Evolutionary conservation across 2,329 filamentous ascomycete species (phyloP).

Genomic region (Didymosphaeria variabile): DNA sequence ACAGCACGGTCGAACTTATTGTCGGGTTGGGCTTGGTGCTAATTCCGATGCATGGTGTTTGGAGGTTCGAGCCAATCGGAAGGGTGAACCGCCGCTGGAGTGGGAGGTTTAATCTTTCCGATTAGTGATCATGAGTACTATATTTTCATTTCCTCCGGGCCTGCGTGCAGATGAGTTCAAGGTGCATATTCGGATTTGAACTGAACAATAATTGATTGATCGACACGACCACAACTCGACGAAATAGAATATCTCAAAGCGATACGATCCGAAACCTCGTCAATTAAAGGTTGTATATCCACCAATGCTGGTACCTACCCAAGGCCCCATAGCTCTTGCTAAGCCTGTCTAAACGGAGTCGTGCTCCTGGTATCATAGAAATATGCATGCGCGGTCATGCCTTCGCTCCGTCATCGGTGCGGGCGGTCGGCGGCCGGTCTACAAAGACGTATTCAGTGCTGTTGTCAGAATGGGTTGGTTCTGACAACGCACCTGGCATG

Average conservation of each 20-base stretch:
- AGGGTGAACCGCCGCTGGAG: background rate
- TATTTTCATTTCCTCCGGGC: background rate
- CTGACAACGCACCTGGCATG: conserved; percentile 45
- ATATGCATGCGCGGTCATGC: conserved; percentile 7
- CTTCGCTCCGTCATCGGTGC: conserved; percentile 23
- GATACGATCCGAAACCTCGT: conserved; percentile 8
- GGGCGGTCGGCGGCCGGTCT: conserved; percentile 41
- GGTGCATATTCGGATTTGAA: background rate
- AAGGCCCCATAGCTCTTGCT: conserved; percentile 5
- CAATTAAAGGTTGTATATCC: conserved; percentile 17
- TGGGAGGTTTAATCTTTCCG: background rate
- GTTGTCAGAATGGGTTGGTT: conserved; percentile 41
- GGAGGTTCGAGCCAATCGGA: background rate
- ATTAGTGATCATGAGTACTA: background rate
- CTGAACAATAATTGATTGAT: background rate
- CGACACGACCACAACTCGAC: background rate
- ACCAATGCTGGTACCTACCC: conserved; percentile 11
- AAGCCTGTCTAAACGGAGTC: background rate
- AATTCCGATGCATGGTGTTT: background rate
- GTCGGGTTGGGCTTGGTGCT: background rate
- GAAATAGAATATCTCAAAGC: conserved; percentile 4
- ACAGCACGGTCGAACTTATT: background rate
- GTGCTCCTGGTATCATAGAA: conserved; percentile 14
- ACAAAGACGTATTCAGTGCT: conserved; percentile 50
- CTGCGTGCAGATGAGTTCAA: background rate